phyloP scores from a whole-genome alignment of 345 rosid species.

The Tarenaya hassleriana region DNA sequence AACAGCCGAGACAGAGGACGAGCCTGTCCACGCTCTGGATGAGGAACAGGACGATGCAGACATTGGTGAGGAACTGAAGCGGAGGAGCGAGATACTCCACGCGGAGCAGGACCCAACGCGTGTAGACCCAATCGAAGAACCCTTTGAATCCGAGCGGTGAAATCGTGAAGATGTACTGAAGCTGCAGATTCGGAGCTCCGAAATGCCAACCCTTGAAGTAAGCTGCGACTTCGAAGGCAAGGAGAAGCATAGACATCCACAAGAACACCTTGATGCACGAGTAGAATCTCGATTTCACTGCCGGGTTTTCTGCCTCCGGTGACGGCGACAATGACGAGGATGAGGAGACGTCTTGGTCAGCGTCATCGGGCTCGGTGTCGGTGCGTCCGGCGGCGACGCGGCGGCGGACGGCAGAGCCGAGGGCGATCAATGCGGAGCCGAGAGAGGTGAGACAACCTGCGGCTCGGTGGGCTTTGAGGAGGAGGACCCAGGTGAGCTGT shows the following conservation, averaged over 20 bases:
- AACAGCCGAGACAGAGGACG: conserved; percentile 79
- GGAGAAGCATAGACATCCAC: conserved; percentile 51
- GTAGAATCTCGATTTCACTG: conserved; percentile 48
- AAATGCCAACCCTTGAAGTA: conserved; percentile 89
- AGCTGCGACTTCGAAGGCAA: conserved; percentile 66
- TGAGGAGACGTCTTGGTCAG: conserved; percentile 6
- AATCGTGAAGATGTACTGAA: conserved; percentile 42
- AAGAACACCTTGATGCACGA: conserved; percentile 63
- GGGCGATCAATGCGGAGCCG: conserved; percentile 56
- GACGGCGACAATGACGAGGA: too few species aligned
- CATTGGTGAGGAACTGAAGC: conserved; percentile 79
- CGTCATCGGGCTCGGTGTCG: conserved; percentile 49
- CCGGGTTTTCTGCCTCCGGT: conserved; percentile 34
- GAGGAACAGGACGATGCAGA: conserved; percentile 72
- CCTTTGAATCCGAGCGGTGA: conserved; percentile 47
- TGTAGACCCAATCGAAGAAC: conserved; percentile 55
- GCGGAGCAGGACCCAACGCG: conserved; percentile 75
- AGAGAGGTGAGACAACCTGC: conserved; percentile 88
- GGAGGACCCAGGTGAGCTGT: conserved; percentile 97
- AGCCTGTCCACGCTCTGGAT: conserved; percentile 85
- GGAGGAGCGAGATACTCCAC: conserved; percentile 89
- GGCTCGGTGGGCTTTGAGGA: conserved; percentile 86
- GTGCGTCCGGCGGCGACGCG: conserved; percentile 75
- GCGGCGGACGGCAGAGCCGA: conserved; percentile 59
- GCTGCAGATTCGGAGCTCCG: conserved; percentile 53